Percentiles rank a stretch among this genome's conserved stretches.
phyloP scores from a whole-genome alignment of 352 stramenopile genomes.

The Globisporangium solare region DNA sequence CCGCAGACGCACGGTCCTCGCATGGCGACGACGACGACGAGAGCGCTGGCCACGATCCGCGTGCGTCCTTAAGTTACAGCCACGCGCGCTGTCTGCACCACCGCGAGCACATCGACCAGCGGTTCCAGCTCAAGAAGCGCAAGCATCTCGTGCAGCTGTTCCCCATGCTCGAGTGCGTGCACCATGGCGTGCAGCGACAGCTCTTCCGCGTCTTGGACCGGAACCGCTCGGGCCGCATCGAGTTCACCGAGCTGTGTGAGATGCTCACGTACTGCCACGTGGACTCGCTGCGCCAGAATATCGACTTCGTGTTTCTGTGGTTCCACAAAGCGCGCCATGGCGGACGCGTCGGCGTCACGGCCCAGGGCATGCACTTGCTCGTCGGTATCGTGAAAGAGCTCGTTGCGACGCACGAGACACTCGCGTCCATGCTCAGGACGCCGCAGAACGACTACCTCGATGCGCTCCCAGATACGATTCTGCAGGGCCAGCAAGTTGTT shows the following conservation, averaged over 20 bases:
- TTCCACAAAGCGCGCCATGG: constrained; percentile 25
- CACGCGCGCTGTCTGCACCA: constrained; percentile 37
- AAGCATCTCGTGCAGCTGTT: constrained; percentile 57
- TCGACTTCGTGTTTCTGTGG: constrained; percentile 57
- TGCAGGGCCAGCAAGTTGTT: constrained; percentile 18
- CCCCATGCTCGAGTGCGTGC: constrained; percentile 31
- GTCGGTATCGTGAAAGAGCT: constrained; percentile 21
- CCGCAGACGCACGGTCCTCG: neutral
- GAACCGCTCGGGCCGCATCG: constrained; percentile 34
- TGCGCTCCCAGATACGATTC: constrained; percentile 16
- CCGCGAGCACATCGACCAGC: constrained; percentile 29
- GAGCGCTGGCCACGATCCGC: too few species aligned
- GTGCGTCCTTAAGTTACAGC: constrained; percentile 4
- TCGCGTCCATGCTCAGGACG: constrained; percentile 15
- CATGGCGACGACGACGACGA: neutral
- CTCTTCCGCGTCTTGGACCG: constrained; percentile 52
- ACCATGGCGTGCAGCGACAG: constrained; percentile 24
- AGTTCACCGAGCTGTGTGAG: constrained; percentile 68
- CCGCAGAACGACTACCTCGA: constrained; percentile 15
- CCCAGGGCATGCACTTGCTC: constrained; percentile 30
- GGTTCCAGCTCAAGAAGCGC: constrained; percentile 34
- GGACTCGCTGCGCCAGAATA: constrained; percentile 25
- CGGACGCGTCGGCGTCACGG: constrained; percentile 17
- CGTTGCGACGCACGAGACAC: constrained; percentile 15
- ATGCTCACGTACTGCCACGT: constrained; percentile 36